A percentile compares a stretch with the other conserved stretches of the same genome.
phyloP scores from a whole-genome alignment of 73 alveolate species.

The Effrenium voratum region DNA sequence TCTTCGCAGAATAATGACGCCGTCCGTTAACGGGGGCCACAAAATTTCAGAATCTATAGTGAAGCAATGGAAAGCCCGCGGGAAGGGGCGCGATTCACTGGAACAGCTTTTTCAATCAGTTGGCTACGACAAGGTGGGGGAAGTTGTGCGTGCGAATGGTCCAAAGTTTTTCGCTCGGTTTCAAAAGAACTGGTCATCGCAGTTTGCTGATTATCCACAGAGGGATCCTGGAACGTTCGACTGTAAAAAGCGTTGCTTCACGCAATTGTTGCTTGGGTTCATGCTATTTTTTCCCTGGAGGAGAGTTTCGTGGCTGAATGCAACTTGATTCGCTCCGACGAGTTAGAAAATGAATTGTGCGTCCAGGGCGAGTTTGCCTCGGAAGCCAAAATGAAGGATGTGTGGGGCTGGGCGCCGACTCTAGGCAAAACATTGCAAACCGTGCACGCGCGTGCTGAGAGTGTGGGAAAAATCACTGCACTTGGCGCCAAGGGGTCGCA shows the following conservation, averaged over 20 bases:
- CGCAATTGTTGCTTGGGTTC: background rate
- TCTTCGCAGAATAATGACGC: background rate
- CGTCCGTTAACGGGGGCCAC: background rate
- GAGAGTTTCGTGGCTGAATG: constrained; percentile 25
- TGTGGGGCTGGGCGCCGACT: background rate
- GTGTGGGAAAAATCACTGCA: too few species aligned
- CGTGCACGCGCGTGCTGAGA: background rate
- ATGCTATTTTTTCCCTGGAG: background rate
- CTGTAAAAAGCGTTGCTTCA: background rate
- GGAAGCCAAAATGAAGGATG: background rate
- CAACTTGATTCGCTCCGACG: background rate
- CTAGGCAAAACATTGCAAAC: background rate
- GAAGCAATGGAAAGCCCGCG: background rate
- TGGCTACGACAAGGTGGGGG: constrained; percentile 31
- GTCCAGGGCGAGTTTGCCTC: constrained; percentile 3
- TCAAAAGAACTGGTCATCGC: background rate
- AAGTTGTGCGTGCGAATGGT: background rate
- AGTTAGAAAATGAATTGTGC: background rate
- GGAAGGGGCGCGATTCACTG: background rate
- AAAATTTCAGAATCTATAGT: background rate
- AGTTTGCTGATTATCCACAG: background rate
- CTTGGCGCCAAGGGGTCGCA: background rate
- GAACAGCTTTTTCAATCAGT: background rate
- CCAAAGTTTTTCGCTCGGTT: background rate
- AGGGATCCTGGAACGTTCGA: background rate